These are phyloP conservation scores for Verbena officinalis DNA, from an alignment of 257 asterid species.

Conservation along the genomic window DNA sequence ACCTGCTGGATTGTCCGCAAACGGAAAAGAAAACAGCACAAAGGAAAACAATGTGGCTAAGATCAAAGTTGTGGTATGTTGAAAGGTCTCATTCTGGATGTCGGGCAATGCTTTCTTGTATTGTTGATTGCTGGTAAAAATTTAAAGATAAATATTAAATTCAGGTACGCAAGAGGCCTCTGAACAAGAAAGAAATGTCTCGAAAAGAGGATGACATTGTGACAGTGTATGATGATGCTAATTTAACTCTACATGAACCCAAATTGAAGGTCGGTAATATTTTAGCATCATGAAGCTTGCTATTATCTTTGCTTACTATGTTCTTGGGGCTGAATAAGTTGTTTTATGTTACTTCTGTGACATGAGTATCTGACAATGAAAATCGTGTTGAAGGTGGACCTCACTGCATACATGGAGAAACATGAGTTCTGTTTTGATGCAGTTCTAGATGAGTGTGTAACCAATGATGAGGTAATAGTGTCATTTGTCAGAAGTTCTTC, in stretches of 20 bases:
- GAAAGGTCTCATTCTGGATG: conserved; percentile 30
- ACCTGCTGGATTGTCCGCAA: conserved; percentile 46
- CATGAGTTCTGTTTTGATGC: conserved; percentile 98
- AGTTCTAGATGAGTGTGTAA: conserved; percentile 85
- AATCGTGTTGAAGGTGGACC: conserved; percentile 71
- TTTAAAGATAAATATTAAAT: not conserved
- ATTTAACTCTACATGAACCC: conserved; percentile 86
- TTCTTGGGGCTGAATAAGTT: conserved; percentile 17
- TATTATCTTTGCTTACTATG: conserved; percentile 3
- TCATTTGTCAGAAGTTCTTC: conserved; percentile 11
- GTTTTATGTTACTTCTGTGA: conserved; percentile 10
- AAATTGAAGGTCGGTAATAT: conserved; percentile 72
- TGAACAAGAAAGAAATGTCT: conserved; percentile 87
- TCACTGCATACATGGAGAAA: conserved; percentile 97
- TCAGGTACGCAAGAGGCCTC: conserved; percentile 97
- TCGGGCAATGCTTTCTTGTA: conserved; percentile 34
- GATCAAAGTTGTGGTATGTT: conserved; percentile 94
- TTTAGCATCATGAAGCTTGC: conserved; percentile 17
- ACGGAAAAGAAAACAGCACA: conserved; percentile 59
- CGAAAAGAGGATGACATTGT: conserved; percentile 95
- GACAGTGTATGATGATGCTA: conserved; percentile 70
- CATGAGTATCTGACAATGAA: conserved; percentile 38
- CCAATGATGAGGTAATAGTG: conserved; percentile 88
- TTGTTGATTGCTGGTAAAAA: not conserved
- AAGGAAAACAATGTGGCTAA: conserved; percentile 95